Evolutionary conservation across 108 stramenopile genomes (phyloP).

Genomic region (Conticribra weissflogii): DNA sequence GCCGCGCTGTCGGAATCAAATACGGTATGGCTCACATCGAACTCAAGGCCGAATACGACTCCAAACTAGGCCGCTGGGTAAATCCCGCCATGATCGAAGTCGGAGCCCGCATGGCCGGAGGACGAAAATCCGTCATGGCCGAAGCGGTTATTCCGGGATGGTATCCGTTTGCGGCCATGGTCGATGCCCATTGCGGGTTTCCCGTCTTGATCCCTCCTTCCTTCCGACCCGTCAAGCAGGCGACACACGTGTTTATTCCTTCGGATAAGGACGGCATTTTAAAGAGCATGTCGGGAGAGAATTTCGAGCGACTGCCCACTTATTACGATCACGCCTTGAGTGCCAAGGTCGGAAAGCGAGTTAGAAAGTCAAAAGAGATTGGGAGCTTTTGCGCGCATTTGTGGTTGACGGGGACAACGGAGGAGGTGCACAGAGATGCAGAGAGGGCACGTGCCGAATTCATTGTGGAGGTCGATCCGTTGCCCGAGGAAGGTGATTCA

Average conservation of each 20-base stretch:
- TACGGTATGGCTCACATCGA: slow-evolving; percentile 62
- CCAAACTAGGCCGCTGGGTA: slow-evolving; percentile 35
- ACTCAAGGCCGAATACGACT: slow-evolving; percentile 49
- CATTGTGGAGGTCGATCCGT: slow-evolving; percentile 37
- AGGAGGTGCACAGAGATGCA: slow-evolving; percentile 48
- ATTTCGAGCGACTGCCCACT: slow-evolving; percentile 50
- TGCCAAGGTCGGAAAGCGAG: slow-evolving; percentile 40
- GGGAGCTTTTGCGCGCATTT: slow-evolving; percentile 44
- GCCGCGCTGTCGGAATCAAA: slow-evolving; percentile 63
- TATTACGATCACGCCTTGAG: slow-evolving; percentile 39
- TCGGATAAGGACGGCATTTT: slow-evolving; percentile 55
- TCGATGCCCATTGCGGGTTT: slow-evolving; percentile 64
- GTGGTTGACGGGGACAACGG: slow-evolving; percentile 47
- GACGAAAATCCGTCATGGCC: slow-evolving; percentile 62
- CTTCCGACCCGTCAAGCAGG: slow-evolving; percentile 42
- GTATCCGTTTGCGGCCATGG: slow-evolving; percentile 61
- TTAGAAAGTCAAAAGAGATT: slow-evolving; percentile 37
- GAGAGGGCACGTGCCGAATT: slow-evolving; percentile 42
- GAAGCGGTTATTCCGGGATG: slow-evolving; percentile 49
- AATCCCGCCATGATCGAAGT: slow-evolving; percentile 60
- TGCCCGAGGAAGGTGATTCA: background rate
- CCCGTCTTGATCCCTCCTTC: slow-evolving; percentile 53
- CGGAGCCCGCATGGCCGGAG: slow-evolving; percentile 58
- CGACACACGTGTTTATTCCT: slow-evolving; percentile 47
- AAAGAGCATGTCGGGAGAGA: slow-evolving; percentile 25